Conservation (phyloP, 2,329 filamentous ascomycete species). For the Beauveria varroae region DNA sequence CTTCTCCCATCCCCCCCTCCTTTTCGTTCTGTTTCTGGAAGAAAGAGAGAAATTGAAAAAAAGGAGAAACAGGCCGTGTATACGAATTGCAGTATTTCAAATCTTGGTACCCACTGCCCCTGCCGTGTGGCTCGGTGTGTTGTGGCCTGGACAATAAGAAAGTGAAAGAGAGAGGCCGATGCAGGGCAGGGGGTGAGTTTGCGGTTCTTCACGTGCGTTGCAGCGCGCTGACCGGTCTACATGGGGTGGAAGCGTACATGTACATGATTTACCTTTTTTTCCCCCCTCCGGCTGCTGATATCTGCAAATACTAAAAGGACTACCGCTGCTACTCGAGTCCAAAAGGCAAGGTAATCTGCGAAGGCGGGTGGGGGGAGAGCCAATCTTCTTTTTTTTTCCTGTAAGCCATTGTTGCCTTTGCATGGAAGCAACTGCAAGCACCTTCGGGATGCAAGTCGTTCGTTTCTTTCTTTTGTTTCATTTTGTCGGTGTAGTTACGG, state of each 20-base stretch:
- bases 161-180: neutral
- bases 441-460: neutral
- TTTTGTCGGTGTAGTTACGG: neutral
- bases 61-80: too few species aligned
- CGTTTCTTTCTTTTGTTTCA: neutral
- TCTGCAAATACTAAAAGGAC: neutral
- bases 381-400: neutral
- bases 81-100: too few species aligned
- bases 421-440: neutral
- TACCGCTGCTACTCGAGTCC: neutral
- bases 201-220: neutral
- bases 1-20: too few species aligned
- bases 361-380: neutral
- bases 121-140: conserved; percentile 1
- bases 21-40: neutral
- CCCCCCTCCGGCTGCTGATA: too few species aligned
- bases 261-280: neutral
- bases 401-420: neutral
- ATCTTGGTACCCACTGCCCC: neutral
- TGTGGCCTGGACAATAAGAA: neutral
- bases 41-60: neutral
- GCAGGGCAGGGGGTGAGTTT: too few species aligned
- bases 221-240: neutral
- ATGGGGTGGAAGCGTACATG: neutral
- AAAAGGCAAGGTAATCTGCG: neutral